Evolutionary conservation across 2,329 filamentous ascomycete species (phyloP).

Genomic region (Aspergillus brasiliensis): DNA sequence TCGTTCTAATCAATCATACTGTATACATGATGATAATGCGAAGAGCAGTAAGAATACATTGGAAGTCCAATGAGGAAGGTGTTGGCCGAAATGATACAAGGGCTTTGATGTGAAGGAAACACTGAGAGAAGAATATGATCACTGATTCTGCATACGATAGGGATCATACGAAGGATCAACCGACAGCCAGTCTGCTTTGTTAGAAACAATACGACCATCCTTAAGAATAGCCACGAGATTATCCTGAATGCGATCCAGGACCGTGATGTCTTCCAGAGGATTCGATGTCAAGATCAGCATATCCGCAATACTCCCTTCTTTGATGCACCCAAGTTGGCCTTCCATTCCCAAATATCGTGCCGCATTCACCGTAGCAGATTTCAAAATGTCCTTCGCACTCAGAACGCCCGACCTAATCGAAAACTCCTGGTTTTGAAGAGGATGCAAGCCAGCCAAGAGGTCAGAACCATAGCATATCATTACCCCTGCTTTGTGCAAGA

Average conservation of each 20-base stretch:
- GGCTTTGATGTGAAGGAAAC: no score
- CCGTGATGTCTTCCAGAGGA: slow-evolving; percentile 56
- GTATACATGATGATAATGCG: no score
- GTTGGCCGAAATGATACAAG: no score
- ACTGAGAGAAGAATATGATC: no score
- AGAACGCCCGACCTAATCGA: slow-evolving; percentile 46
- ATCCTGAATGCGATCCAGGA: slow-evolving; percentile 51
- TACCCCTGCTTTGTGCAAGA: slow-evolving; percentile 54
- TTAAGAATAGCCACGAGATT: slow-evolving; percentile 56
- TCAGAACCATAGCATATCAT: slow-evolving; percentile 59
- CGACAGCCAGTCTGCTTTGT: not conserved
- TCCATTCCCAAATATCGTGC: slow-evolving; percentile 52
- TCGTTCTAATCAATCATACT: no score
- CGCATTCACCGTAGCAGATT: slow-evolving; percentile 54
- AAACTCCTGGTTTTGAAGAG: slow-evolving; percentile 53
- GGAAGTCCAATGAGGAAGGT: no score
- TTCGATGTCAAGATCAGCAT: slow-evolving; percentile 54
- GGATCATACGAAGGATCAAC: slow-evolving; percentile 10
- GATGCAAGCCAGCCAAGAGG: slow-evolving; percentile 51
- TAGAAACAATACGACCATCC: slow-evolving; percentile 50
- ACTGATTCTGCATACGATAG: not conserved
- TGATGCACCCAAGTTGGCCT: slow-evolving; percentile 52
- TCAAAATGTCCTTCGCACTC: slow-evolving; percentile 45
- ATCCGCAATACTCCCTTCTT: slow-evolving; percentile 54
- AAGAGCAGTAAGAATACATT: no score